These are phyloP conservation scores for Sungouiella blattae DNA, from an alignment of 805 yeast genomes.

Conservation along the genomic window DNA sequence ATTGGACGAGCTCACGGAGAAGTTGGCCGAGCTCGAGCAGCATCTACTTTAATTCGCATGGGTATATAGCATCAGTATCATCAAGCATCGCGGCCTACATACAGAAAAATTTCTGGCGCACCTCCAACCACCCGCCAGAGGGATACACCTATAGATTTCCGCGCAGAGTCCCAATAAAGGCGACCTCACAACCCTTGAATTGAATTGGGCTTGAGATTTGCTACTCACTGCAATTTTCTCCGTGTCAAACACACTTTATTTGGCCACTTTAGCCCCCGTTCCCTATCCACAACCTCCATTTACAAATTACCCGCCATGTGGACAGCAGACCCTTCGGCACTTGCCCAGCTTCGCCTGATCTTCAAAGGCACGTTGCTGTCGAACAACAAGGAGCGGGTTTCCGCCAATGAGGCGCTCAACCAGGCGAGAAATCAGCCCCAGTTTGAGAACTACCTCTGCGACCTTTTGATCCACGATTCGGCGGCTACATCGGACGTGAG, in stretches of 20 bases:
- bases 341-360: slow-evolving; percentile 62
- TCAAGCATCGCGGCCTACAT: no score
- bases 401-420: slow-evolving; percentile 71
- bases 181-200: no score
- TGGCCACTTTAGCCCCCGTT: neutral
- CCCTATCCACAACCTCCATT: neutral
- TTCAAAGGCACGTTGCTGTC: slow-evolving; percentile 71
- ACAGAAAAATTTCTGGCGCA: no score
- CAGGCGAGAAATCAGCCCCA: slow-evolving; percentile 71
- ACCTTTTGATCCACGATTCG: slow-evolving; percentile 57
- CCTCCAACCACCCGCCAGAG: no score
- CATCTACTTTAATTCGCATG: neutral
- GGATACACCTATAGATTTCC: no score
- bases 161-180: no score
- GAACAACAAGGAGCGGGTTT: slow-evolving; percentile 47
- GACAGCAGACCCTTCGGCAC: slow-evolving; percentile 62
- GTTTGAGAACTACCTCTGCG: slow-evolving; percentile 74
- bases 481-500: slow-evolving; percentile 52
- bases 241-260: no score
- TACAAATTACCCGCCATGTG: slow-evolving; percentile 42
- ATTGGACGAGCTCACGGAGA: slow-evolving; percentile 41
- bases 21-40: slow-evolving; percentile 35
- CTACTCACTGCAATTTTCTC: no score
- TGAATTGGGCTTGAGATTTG: no score
- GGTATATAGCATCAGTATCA: no score